Conservation (phyloP, 768 basidiomycete genomes). For the Collybiopsis luxurians region DNA sequence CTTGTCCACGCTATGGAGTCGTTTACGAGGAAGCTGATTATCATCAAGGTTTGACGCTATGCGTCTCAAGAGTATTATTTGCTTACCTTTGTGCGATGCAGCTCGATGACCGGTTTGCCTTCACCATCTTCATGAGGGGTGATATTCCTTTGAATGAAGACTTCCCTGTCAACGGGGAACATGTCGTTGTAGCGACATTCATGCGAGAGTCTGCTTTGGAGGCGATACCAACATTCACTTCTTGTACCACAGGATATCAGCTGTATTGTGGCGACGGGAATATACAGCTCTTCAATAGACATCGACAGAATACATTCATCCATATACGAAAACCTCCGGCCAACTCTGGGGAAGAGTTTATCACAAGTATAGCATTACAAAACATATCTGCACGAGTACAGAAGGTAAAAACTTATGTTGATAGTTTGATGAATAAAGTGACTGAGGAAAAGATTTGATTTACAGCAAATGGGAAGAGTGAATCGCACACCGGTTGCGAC, state of each 20-base stretch:
- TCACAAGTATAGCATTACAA: slow-evolving; percentile 59
- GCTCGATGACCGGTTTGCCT: slow-evolving; percentile 60
- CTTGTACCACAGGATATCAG: slow-evolving; percentile 51
- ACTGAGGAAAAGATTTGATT: neutral
- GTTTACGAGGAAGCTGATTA: slow-evolving; percentile 55
- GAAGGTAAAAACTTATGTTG: slow-evolving; percentile 30
- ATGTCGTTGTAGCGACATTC: slow-evolving; percentile 51
- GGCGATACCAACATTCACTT: slow-evolving; percentile 38
- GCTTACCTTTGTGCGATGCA: slow-evolving; percentile 18
- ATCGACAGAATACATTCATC: slow-evolving; percentile 53
- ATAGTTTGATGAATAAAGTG: neutral
- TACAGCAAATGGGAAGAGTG: slow-evolving; percentile 60
- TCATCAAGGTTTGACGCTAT: slow-evolving; percentile 45
- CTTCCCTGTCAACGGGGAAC: slow-evolving; percentile 47
- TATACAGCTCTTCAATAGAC: slow-evolving; percentile 57
- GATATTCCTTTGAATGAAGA: slow-evolving; percentile 58
- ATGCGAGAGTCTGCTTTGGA: neutral
- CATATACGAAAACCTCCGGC: slow-evolving; percentile 50
- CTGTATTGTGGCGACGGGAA: slow-evolving; percentile 54
- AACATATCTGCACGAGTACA: slow-evolving; percentile 57
- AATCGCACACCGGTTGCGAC: slow-evolving; percentile 46
- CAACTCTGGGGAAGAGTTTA: slow-evolving; percentile 43
- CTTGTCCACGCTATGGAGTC: slow-evolving; percentile 53
- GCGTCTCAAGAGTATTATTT: neutral
- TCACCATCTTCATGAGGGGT: slow-evolving; percentile 65